Evolutionary conservation across 2,329 filamentous ascomycete genomes (phyloP).

Genomic region (Aspergillus texensis): DNA sequence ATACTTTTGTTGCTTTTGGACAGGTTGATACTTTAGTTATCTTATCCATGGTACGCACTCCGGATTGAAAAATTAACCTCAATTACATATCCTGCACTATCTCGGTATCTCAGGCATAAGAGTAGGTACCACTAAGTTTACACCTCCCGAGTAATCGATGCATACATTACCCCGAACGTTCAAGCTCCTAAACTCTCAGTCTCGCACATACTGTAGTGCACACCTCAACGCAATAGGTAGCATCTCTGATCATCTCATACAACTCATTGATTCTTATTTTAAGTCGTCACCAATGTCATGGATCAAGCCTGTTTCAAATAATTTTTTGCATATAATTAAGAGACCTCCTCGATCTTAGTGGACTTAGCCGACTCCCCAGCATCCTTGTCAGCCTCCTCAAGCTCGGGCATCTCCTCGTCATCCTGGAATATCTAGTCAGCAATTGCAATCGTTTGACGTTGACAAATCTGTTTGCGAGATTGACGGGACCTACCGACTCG

Average conservation of each 20-base stretch:
- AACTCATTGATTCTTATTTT: constrained; percentile 27
- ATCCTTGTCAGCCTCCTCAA: constrained; percentile 52
- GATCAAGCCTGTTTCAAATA: constrained; percentile 13
- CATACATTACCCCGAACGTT: not conserved
- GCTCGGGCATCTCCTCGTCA: constrained; percentile 82
- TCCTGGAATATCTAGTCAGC: constrained; percentile 31
- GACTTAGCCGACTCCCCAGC: constrained; percentile 43
- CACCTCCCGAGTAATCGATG: not conserved
- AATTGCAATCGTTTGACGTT: not conserved
- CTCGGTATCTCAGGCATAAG: not conserved
- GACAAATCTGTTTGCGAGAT: not conserved
- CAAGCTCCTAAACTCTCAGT: not conserved
- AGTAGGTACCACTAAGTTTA: not conserved
- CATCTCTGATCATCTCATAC: constrained; percentile 10
- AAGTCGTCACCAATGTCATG: constrained; percentile 26
- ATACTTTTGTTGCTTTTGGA: not conserved
- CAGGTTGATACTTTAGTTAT: too few relatives aligned
- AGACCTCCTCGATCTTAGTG: constrained; percentile 41
- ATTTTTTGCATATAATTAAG: constrained; percentile 24
- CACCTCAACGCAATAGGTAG: not conserved
- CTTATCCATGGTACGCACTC: not conserved
- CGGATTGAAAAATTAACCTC: not conserved
- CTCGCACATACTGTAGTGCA: not conserved
- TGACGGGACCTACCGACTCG: constrained; percentile 44
- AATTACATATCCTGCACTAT: not conserved